Percentiles rank a stretch among this genome's conserved stretches.
These are phyloP conservation scores for Kodamaea restingae DNA, from an alignment of 805 yeast species.

Conservation along the genomic window DNA sequence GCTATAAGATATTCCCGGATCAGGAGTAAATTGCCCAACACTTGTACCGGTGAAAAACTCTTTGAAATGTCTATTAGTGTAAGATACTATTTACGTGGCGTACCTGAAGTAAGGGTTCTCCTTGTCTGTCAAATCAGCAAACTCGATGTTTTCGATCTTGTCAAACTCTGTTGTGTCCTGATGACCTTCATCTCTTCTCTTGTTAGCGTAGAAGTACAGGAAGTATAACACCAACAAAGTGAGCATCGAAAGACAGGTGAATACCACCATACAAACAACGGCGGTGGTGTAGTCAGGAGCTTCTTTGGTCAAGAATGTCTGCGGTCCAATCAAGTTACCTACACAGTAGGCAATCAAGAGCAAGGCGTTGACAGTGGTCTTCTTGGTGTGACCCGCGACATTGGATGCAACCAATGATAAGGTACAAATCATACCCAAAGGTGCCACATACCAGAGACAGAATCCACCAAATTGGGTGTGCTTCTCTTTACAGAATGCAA, in stretches of 20 bases:
- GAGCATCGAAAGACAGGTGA: slow-evolving; percentile 24
- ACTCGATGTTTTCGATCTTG: slow-evolving; percentile 35
- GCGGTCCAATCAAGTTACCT: slow-evolving; percentile 57
- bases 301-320: slow-evolving; percentile 40
- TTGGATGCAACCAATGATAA: slow-evolving; percentile 42
- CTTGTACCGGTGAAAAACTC: too few species aligned
- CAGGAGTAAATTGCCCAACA: too few species aligned
- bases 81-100: background rate
- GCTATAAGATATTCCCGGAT: too few species aligned
- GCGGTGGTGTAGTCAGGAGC: slow-evolving; percentile 44
- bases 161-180: slow-evolving; percentile 3
- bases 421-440: slow-evolving; percentile 27
- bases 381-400: slow-evolving; percentile 57
- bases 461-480: slow-evolving; percentile 24
- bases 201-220: slow-evolving; percentile 32
- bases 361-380: slow-evolving; percentile 43
- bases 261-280: slow-evolving; percentile 37
- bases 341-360: slow-evolving; percentile 48
- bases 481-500: slow-evolving; percentile 38
- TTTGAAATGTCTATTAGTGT: background rate
- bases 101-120: slow-evolving; percentile 56
- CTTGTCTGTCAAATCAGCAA: slow-evolving; percentile 43
- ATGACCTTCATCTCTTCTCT: slow-evolving; percentile 1
- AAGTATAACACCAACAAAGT: slow-evolving; percentile 23
- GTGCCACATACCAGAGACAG: slow-evolving; percentile 29